Evolutionary conservation across 2,329 filamentous ascomycete genomes (phyloP).

Genomic region (Aspergillus ustus): DNA sequence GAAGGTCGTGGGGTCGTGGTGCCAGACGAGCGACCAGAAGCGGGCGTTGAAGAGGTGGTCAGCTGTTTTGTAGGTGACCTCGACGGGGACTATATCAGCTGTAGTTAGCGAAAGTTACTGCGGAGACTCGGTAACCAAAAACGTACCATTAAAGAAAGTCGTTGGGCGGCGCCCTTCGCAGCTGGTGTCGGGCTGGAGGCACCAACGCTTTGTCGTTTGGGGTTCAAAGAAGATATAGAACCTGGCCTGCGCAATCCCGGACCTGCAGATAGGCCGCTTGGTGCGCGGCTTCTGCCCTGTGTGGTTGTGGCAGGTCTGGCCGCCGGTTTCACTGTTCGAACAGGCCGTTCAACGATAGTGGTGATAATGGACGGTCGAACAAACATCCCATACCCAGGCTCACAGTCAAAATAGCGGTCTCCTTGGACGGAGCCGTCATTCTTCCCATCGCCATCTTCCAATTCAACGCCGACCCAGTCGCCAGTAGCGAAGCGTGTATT

Average conservation of each 20-base stretch:
- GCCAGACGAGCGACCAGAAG: constrained; percentile 49
- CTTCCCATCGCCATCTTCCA: constrained; percentile 81
- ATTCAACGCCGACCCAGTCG: constrained; percentile 87
- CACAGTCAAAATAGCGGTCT: constrained; percentile 84
- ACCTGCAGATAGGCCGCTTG: constrained; percentile 42
- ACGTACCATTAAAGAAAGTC: constrained; percentile 45
- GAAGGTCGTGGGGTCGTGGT: constrained; percentile 59
- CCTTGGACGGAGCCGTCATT: constrained; percentile 93
- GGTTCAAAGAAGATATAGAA: constrained; percentile 57
- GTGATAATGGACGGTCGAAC: constrained; percentile 73
- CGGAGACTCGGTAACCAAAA: not conserved
- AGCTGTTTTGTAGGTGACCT: constrained; percentile 81
- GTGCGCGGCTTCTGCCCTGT: constrained; percentile 44
- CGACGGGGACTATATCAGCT: constrained; percentile 65
- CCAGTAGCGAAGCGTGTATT: constrained; percentile 78
- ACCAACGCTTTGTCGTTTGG: constrained; percentile 71
- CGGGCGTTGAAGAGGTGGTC: constrained; percentile 59
- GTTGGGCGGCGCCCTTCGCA: constrained; percentile 53
- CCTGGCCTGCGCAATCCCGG: constrained; percentile 49
- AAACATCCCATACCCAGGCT: constrained; percentile 77
- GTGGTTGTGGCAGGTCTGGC: constrained; percentile 29
- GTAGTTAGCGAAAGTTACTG: constrained; percentile 10
- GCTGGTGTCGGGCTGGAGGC: constrained; percentile 74
- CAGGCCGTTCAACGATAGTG: constrained; percentile 50
- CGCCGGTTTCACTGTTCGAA: constrained; percentile 45